Base-by-base conservation (phyloP, 2,329 filamentous ascomycete species). In the Cylindrodendrum hubeiense region DNA sequence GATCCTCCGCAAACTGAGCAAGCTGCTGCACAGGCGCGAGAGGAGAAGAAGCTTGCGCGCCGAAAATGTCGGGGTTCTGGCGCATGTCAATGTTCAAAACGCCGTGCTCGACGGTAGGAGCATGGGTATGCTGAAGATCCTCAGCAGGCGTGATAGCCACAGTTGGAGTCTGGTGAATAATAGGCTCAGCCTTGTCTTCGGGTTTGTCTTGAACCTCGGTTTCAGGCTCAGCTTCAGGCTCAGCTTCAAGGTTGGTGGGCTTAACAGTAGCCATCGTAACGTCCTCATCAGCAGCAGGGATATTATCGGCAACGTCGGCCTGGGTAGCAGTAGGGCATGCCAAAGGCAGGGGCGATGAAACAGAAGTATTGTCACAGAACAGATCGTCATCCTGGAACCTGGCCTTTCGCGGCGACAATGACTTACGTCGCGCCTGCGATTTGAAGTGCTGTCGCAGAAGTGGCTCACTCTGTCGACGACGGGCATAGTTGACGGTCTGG, bases 31-130 rank as follows among this genome's bases (percentile, higher is more conserved):
- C 65, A 0, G 74, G 53, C 3, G 55, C 61, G 5, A 17, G 37
- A 9, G 68, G 63, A 17, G 67, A 70, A 1, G 67, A 66, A 2
- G 56, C 19, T 12, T 74, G 66, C 1, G 67, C 63, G 5, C 74
- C 72, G 41, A 80, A 80, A n/a, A 80, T 80, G 60, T 80, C 76
- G 3, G 68, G 76, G 8, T 78, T 77, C 53, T 77, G 71, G 5
- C 74, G 78, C 71, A 79, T 74, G 58, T 81, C 79, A 33, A 80
- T 76, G 37, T 76, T 75, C n/a, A 77, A 67, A 10, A 79, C 68
- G 10, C 71, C 72, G 6, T 69, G 67, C 28, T 68, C 67, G n/a
- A 60, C 24, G 6, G 59, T 49, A 10, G 70, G 65, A 12, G 34
- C 47, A 28, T 41, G 51, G 17, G 47, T 50, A 5, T 13, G 15